phyloP scores from a whole-genome alignment of 495 filamentous ascomycete species.

The Parachaetomium inaequale region DNA sequence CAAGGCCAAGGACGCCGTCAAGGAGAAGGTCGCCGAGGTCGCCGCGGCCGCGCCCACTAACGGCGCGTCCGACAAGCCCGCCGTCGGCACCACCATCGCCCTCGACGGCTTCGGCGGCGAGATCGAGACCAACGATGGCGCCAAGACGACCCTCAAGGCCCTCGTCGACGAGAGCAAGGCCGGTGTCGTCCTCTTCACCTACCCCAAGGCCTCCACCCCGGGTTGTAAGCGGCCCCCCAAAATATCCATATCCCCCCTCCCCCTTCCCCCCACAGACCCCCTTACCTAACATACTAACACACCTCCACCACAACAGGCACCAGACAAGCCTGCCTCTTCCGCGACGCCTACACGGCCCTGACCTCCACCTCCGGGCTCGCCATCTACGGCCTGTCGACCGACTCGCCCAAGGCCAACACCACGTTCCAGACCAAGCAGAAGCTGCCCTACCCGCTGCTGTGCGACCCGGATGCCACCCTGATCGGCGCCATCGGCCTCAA shows the following conservation, averaged over 20 bases:
- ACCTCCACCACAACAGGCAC: constrained; percentile 56
- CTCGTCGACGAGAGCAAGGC: constrained; percentile 78
- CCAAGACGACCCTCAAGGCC: constrained; percentile 67
- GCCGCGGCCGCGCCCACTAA: constrained; percentile 44
- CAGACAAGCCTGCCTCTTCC: constrained; percentile 87
- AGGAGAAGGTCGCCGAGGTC: constrained; percentile 34
- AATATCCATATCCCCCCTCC: background rate
- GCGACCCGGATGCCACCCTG: constrained; percentile 68
- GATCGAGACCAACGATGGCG: constrained; percentile 78
- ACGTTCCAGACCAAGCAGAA: constrained; percentile 86
- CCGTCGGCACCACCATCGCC: constrained; percentile 52
- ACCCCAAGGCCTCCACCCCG: constrained; percentile 90
- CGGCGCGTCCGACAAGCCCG: constrained; percentile 36
- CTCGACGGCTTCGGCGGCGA: constrained; percentile 77
- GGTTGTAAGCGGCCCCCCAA: constrained; percentile 65
- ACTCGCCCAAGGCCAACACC: constrained; percentile 84
- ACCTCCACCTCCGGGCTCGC: constrained; percentile 77
- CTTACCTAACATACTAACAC: background rate
- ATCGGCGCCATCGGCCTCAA: constrained; percentile 73
- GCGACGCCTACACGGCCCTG: constrained; percentile 72
- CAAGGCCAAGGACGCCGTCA: constrained; percentile 46
- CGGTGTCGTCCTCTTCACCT: constrained; percentile 91
- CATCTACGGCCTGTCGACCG: constrained; percentile 84
- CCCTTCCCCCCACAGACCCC: background rate
- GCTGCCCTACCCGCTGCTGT: constrained; percentile 84